Conservation (phyloP, 2,329 filamentous ascomycete species). For the Colletotrichum lupini region DNA sequence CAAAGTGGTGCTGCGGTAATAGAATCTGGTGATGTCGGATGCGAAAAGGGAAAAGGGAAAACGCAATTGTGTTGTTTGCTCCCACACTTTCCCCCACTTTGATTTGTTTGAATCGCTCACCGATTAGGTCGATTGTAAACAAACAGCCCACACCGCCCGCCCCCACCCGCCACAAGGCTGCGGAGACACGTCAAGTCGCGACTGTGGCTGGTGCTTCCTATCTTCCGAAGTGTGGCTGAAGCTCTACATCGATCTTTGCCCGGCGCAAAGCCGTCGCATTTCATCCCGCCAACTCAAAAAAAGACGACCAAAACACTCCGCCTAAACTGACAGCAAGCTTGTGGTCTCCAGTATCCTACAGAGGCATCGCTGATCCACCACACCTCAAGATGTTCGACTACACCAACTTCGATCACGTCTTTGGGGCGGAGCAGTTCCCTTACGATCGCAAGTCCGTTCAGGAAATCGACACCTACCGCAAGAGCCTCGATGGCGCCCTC, state of each 20-base stretch:
- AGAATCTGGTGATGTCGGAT: constrained; percentile 8
- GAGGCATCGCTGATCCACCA: neutral
- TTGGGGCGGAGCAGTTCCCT: constrained; percentile 68
- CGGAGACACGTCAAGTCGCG: constrained; percentile 19
- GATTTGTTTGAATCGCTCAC: constrained; percentile 36
- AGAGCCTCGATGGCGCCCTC: constrained; percentile 74
- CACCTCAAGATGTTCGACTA: constrained; percentile 68
- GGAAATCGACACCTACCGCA: constrained; percentile 74
- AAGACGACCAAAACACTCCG: neutral
- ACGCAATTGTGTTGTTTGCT: constrained; percentile 27
- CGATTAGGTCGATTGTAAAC: constrained; percentile 36
- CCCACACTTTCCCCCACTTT: constrained; percentile 28
- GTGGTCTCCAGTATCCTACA: neutral
- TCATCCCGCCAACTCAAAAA: neutral
- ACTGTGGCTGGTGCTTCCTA: constrained; percentile 16
- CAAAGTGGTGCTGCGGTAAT: constrained; percentile 8
- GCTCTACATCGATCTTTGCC: neutral
- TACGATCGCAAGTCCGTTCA: constrained; percentile 72
- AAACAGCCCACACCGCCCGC: constrained; percentile 32
- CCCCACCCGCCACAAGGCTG: neutral
- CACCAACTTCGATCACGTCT: constrained; percentile 75
- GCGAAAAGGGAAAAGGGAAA: constrained; percentile 22
- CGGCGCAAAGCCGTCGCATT: neutral
- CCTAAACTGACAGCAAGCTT: neutral
- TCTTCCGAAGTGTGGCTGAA: constrained; percentile 20